A percentile compares a stretch with the other conserved stretches of the same genome.
Conservation (phyloP, 1,284 basidiomycete species). For the Chiua sp. region DNA sequence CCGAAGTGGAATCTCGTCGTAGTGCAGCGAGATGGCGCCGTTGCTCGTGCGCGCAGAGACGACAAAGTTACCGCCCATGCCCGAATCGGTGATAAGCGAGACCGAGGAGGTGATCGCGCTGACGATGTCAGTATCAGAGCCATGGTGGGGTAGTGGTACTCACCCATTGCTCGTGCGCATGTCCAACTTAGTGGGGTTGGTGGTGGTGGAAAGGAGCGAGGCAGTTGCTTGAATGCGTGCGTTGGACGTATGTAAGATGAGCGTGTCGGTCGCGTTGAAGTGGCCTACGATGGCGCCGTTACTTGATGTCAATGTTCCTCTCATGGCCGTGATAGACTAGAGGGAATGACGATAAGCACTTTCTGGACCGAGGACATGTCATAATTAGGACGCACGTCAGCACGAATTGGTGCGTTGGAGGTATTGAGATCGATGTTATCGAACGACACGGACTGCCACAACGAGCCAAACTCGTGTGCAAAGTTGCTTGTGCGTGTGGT, state of each 20-base stretch:
- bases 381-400: constrained; percentile 31
- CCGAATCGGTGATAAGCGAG: constrained; percentile 12
- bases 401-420: constrained; percentile 33
- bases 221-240: constrained; percentile 41
- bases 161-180: constrained; percentile 49
- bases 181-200: constrained; percentile 21
- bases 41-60: constrained; percentile 42
- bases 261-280: constrained; percentile 39
- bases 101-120: constrained; percentile 24
- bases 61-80: constrained; percentile 34
- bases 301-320: constrained; percentile 35
- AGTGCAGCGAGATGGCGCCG: constrained; percentile 37
- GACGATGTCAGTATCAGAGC: not conserved
- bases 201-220: constrained; percentile 29
- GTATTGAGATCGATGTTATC: constrained; percentile 30
- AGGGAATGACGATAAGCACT: not conserved
- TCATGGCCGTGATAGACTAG: constrained; percentile 41
- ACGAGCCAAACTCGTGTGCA: constrained; percentile 30
- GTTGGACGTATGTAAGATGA: constrained; percentile 46
- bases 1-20: constrained; percentile 39
- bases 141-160: constrained; percentile 7
- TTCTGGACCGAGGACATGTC: not conserved
- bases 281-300: constrained; percentile 47
- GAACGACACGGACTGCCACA: constrained; percentile 38
- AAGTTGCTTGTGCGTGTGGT: constrained; percentile 38